Base-by-base conservation (phyloP, 768 basidiomycete species). In the Dacryopinax primogenitus region DNA sequence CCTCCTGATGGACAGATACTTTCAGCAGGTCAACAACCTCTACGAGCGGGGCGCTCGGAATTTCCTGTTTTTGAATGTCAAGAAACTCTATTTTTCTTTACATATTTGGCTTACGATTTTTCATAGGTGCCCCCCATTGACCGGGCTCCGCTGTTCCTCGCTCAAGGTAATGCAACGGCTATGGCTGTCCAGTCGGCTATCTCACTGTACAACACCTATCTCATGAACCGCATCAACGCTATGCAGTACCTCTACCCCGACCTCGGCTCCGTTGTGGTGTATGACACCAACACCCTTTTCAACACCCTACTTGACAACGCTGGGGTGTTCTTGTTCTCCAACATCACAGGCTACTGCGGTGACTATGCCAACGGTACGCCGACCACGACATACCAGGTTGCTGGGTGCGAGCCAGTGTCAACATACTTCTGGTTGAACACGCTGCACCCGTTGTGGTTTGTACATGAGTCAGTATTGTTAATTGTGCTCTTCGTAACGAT, bases 351-450 rank as follows among this genome's bases (percentile, higher is more conserved):
- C 1, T 86, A 75, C 65, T 84, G 84, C 69, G 76, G 77, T 30
- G 82, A 80, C 1, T 86, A 86, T 71, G 71, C 21, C 3, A 83
- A 82, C 68, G 84, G 84, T 11, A 84, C 83, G 0, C 77, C 81
- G 3, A 73, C 77, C 9, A 67, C 63, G 45, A 82, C 80, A n/a
- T 83, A 83, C 37, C 82, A 85, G 73, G 77, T 80, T 13, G 71
- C 77, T 6, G 80, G 80, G 1, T 86, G 83, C 71, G 84, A 83
- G 15, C 85, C 84, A 1, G 84, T 83, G 32, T 83, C 82, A 21
- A 84, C 77, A 58, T 86, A 85, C 71, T 86, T 86, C 74, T 85
- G 84, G 84, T 70, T 85, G 58, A 85, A 86, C 70, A 71, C 76
- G 1, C 74, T 86, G 39, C 84, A 85, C 70, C 84, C 84, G 30